These are phyloP conservation scores for Podaxis rugospora DNA, from an alignment of 768 basidiomycete species.

Conservation along the genomic window DNA sequence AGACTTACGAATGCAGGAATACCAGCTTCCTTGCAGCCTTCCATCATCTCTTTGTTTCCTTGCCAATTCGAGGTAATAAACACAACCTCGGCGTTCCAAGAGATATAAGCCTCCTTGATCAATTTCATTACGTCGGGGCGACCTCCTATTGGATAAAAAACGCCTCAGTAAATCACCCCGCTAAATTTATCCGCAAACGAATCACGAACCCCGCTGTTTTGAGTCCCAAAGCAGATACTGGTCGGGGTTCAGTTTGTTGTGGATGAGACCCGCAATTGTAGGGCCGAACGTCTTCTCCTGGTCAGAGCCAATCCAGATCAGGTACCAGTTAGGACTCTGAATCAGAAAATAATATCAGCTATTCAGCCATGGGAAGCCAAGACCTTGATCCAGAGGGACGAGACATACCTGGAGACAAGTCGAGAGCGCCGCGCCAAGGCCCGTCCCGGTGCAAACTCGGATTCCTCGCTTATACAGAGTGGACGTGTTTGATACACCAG, in stretches of 20 bases:
- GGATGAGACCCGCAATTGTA: conserved; percentile 70
- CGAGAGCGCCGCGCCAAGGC: conserved; percentile 76
- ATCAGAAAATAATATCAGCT: neutral
- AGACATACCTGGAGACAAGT: conserved; percentile 72
- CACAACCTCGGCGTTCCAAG: conserved; percentile 80
- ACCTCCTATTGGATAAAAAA: conserved; percentile 35
- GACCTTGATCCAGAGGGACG: neutral
- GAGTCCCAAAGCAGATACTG: conserved; percentile 78
- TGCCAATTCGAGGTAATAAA: conserved; percentile 80
- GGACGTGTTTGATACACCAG: conserved; percentile 79
- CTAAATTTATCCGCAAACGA: neutral
- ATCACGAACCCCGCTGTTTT: conserved; percentile 50
- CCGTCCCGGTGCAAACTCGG: conserved; percentile 82
- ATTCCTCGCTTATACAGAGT: conserved; percentile 75
- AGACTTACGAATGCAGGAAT: conserved; percentile 60
- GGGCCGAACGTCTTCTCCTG: conserved; percentile 85
- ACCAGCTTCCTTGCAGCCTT: conserved; percentile 68
- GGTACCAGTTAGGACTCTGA: conserved; percentile 55
- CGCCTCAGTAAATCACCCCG: neutral
- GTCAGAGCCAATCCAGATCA: conserved; percentile 83
- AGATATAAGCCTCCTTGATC: conserved; percentile 64
- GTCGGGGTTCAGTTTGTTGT: conserved; percentile 61
- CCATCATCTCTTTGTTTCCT: conserved; percentile 80
- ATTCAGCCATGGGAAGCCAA: neutral
- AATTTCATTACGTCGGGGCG: conserved; percentile 79